Evolutionary conservation across 495 filamentous ascomycete genomes (phyloP), one percentile per base, ranked within the genome.

Genomic region (Aspergillus cavernicola): DNA sequence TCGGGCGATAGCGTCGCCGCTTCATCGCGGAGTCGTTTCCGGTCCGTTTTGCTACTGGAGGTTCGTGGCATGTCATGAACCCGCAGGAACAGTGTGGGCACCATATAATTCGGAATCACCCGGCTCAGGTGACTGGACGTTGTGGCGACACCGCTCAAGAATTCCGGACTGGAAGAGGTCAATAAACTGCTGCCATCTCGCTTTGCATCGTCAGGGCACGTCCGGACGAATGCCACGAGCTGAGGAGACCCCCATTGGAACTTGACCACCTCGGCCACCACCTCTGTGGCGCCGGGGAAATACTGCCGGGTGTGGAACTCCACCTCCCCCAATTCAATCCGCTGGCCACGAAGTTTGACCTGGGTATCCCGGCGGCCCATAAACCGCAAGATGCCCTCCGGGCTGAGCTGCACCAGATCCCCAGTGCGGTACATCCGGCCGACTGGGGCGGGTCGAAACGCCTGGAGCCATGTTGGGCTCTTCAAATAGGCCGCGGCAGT

Each of bases 271-370:
- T 46, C 53, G 2, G 45, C 58, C 13, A 44, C 42, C 12, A 59
- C 52, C 24, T 53, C 48, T 0, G 29, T 40, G 4, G 48, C 50
- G 2, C 20, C n/a, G 10, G 12, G 19, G 6, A 23, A n/a, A 5
- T 15, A 1, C 0, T 37, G 55, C 2, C 7, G 45, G 10, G 61
- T 24, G 10, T 58, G 52, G 33, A 35, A 51, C 29, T 66, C 64
- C 7, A 66, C 50, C 35, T 82, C 80, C 3, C 65, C 72, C 12
- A 74, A 60, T 47, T 80, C 76, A 23, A 81, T 60, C 8, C 77
- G 60, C 20, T 66, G 56, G 22, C 64, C 55, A 33, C 73, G 71
- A 16, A 79, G 61, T 56, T 80, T 81, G 48, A 80, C 59, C 50
- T 79, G 68, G 15, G 23, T 43, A n/a, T 58, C 56, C 13, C 52